phyloP scores from a whole-genome alignment of 2,329 filamentous ascomycete species.

The Alternaria gansuensis region DNA sequence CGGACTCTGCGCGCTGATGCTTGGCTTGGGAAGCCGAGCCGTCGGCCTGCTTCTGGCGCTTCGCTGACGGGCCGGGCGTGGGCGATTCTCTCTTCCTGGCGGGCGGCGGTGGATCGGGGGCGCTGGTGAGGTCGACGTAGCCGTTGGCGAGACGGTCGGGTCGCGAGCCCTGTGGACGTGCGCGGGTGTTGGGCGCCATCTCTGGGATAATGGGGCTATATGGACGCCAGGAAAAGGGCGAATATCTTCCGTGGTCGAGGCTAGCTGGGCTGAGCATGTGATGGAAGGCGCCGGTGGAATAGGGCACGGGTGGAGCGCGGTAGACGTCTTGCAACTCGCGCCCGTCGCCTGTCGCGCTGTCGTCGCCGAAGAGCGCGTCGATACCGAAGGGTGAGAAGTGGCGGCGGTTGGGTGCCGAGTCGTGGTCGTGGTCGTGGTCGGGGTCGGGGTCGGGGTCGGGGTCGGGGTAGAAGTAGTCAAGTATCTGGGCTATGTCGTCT shows the following conservation, averaged over 20 bases:
- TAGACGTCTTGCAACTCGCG: slow-evolving; percentile 21
- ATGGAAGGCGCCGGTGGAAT: slow-evolving; percentile 40
- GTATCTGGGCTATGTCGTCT: background rate
- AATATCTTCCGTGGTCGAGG: slow-evolving; percentile 26
- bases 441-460: slow-evolving; percentile 16
- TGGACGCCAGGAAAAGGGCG: slow-evolving; percentile 24
- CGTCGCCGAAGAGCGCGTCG: slow-evolving; percentile 9
- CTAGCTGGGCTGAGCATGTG: slow-evolving; percentile 42
- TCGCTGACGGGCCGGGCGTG: slow-evolving; percentile 43
- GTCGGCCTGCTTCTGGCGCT: slow-evolving; percentile 41
- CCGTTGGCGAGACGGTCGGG: slow-evolving; percentile 45
- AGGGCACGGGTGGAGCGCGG: slow-evolving; percentile 27
- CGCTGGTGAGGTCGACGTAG: slow-evolving; percentile 50
- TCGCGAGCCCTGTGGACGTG: slow-evolving; percentile 22
- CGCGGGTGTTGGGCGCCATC: slow-evolving; percentile 32
- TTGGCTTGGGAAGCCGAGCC: slow-evolving; percentile 17
- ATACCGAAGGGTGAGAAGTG: slow-evolving; percentile 12
- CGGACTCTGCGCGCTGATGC: slow-evolving; percentile 32
- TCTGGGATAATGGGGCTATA: slow-evolving; percentile 8
- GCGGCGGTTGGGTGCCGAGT: slow-evolving; percentile 6
- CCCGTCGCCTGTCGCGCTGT: background rate
- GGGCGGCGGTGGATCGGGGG: slow-evolving; percentile 35
- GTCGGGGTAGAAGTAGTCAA: background rate
- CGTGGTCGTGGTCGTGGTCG: slow-evolving; percentile 14
- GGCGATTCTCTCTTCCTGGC: slow-evolving; percentile 34